Percentiles rank a stretch among this genome's conserved stretches.
Evolutionary conservation across 768 basidiomycete species (phyloP).

Genomic region (Tubosaeta sp.): DNA sequence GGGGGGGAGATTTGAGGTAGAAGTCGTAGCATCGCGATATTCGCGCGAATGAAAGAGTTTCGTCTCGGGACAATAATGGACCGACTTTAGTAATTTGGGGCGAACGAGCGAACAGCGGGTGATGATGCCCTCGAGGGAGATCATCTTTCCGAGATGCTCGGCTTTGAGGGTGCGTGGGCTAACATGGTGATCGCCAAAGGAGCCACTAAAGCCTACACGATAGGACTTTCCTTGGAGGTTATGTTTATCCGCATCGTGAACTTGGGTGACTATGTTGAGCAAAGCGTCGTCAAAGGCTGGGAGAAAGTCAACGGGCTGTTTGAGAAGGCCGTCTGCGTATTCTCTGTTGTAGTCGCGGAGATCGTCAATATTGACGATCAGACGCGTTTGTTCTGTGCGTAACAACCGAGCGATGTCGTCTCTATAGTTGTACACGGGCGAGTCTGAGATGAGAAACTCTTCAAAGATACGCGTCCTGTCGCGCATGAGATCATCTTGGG

Average conservation of each 20-base stretch:
- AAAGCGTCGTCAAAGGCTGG: constrained; percentile 90
- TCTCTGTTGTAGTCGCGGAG: constrained; percentile 89
- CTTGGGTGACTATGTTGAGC: constrained; percentile 61
- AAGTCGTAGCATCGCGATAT: constrained; percentile 90
- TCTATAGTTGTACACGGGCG: constrained; percentile 71
- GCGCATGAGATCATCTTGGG: constrained; percentile 67
- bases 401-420: constrained; percentile 83
- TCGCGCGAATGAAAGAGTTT: constrained; percentile 77
- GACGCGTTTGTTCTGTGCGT: constrained; percentile 75
- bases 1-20: constrained; percentile 81
- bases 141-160: constrained; percentile 90
- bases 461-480: constrained; percentile 78
- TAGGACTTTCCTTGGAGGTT: constrained; percentile 75
- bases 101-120: constrained; percentile 97
- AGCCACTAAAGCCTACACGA: constrained; percentile 89
- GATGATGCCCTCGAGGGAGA: constrained; percentile 96
- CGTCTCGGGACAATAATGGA: constrained; percentile 93
- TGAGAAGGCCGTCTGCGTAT: constrained; percentile 82
- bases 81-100: constrained; percentile 96
- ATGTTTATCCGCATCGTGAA: constrained; percentile 78
- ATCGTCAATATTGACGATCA: constrained; percentile 95
- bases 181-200: constrained; percentile 97
- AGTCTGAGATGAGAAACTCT: constrained; percentile 74
- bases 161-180: constrained; percentile 90
- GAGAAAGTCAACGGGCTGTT: constrained; percentile 80